These are phyloP conservation scores for Ettlia oleoabundans DNA, from an alignment of 139 green algal genomes.

Conservation along the genomic window DNA sequence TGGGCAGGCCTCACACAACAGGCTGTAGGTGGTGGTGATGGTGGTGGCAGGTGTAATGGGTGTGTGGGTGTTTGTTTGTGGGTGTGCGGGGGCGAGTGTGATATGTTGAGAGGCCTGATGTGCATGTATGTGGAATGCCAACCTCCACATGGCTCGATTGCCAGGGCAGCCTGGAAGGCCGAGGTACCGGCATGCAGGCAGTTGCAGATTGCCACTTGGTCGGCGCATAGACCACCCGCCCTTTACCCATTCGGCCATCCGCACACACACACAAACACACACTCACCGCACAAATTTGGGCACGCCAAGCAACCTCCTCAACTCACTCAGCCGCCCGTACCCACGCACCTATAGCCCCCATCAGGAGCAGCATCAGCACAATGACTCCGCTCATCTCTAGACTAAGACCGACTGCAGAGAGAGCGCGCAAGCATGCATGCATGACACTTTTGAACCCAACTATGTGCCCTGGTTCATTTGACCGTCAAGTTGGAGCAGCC, in stretches of 20 bases:
- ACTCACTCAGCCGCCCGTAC: not conserved
- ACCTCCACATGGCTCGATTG: not conserved
- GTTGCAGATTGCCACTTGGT: too few relatives aligned
- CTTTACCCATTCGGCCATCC: not conserved
- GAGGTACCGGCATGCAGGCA: not conserved
- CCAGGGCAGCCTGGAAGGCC: not conserved
- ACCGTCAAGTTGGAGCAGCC: not conserved
- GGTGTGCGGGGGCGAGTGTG: too few relatives aligned
- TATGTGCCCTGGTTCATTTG: too few relatives aligned
- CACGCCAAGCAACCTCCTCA: not conserved
- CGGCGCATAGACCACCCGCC: too few relatives aligned
- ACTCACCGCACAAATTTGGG: not conserved
- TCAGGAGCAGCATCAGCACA: not conserved
- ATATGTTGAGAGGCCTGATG: too few relatives aligned
- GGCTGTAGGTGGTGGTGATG: too few relatives aligned
- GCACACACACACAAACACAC: not conserved
- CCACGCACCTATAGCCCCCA: not conserved
- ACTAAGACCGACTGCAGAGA: not conserved
- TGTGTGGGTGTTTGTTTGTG: too few relatives aligned
- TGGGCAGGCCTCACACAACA: not conserved
- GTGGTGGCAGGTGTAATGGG: too few relatives aligned
- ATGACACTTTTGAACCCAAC: not conserved
- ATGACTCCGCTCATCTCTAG: not conserved
- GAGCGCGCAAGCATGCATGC: not conserved
- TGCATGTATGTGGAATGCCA: too few relatives aligned